phyloP scores from a whole-genome alignment of 257 asterid genomes.

The Nicotiana benthamiana region DNA sequence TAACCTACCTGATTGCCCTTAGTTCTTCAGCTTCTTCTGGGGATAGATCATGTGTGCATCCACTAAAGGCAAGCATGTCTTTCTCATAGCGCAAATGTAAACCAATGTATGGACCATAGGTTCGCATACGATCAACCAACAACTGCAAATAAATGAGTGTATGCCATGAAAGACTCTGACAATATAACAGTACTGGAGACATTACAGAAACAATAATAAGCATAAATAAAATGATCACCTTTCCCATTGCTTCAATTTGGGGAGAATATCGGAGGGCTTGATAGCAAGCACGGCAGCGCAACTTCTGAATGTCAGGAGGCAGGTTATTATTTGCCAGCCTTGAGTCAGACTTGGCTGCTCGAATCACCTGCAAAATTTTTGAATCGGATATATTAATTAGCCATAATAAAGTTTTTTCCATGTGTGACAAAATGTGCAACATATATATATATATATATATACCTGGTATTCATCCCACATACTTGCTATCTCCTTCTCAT shows the following conservation, averaged over 20 bases:
- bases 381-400: neutral
- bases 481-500: conserved; percentile 61
- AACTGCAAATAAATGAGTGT: conserved; percentile 34
- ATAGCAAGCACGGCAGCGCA: conserved; percentile 94
- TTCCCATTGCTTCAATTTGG: conserved; percentile 80
- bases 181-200: neutral
- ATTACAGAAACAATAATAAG: neutral
- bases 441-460: too few relatives aligned
- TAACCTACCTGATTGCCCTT: conserved; percentile 57
- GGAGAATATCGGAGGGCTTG: conserved; percentile 82
- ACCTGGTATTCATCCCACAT: conserved; percentile 60
- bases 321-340: conserved; percentile 86
- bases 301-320: conserved; percentile 79
- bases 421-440: neutral
- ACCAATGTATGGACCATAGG: conserved; percentile 70
- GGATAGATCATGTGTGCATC: conserved; percentile 81
- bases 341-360: conserved; percentile 92
- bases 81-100: conserved; percentile 88
- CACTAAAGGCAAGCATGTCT: conserved; percentile 98
- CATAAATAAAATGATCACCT: conserved; percentile 28
- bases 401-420: neutral
- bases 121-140: conserved; percentile 76
- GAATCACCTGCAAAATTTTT: conserved; percentile 49
- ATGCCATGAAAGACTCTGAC: neutral
- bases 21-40: conserved; percentile 81